Evolutionary conservation across 2,329 filamentous ascomycete species (phyloP).

Genomic region (Phoma sp.): DNA sequence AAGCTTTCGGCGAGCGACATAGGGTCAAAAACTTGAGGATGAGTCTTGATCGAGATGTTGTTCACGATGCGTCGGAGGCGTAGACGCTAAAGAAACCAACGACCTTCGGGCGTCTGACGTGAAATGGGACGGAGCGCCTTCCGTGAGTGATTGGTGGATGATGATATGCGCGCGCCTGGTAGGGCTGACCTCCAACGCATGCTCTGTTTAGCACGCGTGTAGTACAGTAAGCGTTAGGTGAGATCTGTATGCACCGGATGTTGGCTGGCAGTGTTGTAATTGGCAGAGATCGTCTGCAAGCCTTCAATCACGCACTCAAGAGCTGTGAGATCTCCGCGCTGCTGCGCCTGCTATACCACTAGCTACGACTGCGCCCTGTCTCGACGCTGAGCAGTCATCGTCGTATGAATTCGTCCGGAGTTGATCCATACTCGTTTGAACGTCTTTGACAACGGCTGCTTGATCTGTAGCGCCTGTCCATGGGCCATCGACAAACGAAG

Average conservation of each 20-base stretch:
- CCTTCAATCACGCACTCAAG: not conserved
- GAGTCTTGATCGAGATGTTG: constrained; percentile 1
- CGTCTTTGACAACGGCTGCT: too few relatives aligned
- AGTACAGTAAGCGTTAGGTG: constrained; percentile 7
- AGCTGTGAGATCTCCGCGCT: not conserved
- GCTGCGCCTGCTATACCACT: not conserved
- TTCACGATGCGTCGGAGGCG: constrained; percentile 3
- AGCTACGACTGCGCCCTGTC: constrained; percentile 5
- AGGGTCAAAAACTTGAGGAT: not conserved
- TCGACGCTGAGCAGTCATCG: not conserved
- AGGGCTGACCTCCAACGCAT: constrained; percentile 9
- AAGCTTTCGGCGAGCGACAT: constrained; percentile 1
- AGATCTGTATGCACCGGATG: not conserved
- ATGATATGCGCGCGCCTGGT: not conserved
- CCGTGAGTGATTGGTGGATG: constrained; percentile 5
- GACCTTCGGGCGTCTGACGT: constrained; percentile 1
- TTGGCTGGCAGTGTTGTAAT: not conserved
- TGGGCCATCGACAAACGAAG: too few relatives aligned
- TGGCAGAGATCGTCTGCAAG: not conserved
- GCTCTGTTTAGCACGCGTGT: not conserved
- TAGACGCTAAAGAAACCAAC: constrained; percentile 2
- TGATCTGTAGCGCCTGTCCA: too few relatives aligned
- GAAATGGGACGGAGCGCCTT: constrained; percentile 3
- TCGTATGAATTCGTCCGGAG: not conserved
- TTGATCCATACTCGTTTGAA: too few relatives aligned